Evolutionary conservation across 768 basidiomycete species (phyloP).

Genomic region (Lyophyllum shimeji): DNA sequence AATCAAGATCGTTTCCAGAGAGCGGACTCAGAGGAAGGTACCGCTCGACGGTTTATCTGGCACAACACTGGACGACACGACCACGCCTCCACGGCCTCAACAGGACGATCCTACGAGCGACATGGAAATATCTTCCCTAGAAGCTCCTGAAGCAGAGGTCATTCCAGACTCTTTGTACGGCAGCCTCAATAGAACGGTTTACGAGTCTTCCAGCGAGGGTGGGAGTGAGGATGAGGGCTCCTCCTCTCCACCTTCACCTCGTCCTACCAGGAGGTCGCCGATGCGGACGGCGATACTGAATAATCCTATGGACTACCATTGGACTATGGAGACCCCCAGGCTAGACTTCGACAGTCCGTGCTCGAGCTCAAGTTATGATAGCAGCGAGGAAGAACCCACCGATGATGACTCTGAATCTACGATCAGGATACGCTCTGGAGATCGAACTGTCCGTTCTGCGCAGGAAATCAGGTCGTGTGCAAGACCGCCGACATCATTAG

Average conservation of each 20-base stretch:
- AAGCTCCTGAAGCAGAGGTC: neutral
- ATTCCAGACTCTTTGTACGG: slow-evolving; percentile 2
- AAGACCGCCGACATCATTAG: neutral
- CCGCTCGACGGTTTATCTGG: neutral
- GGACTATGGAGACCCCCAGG: neutral
- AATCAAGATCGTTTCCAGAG: neutral
- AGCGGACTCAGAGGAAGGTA: neutral
- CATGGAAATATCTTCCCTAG: neutral
- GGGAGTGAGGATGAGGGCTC: neutral
- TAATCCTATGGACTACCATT: neutral
- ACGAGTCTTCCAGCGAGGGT: slow-evolving; percentile 6
- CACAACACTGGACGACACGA: neutral
- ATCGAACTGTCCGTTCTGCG: neutral
- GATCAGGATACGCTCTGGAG: neutral
- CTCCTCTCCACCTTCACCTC: neutral
- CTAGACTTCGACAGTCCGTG: neutral
- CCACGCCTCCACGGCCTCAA: neutral
- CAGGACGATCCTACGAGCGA: neutral
- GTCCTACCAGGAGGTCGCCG: neutral
- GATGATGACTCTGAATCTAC: too few species aligned
- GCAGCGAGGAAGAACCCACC: neutral
- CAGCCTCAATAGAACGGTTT: slow-evolving; percentile 6
- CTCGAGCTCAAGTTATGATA: neutral
- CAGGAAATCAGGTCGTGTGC: neutral
- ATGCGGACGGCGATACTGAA: neutral